Conservation (phyloP, 2,329 filamentous ascomycete genomes). For the Mycosphaerella sp. region DNA sequence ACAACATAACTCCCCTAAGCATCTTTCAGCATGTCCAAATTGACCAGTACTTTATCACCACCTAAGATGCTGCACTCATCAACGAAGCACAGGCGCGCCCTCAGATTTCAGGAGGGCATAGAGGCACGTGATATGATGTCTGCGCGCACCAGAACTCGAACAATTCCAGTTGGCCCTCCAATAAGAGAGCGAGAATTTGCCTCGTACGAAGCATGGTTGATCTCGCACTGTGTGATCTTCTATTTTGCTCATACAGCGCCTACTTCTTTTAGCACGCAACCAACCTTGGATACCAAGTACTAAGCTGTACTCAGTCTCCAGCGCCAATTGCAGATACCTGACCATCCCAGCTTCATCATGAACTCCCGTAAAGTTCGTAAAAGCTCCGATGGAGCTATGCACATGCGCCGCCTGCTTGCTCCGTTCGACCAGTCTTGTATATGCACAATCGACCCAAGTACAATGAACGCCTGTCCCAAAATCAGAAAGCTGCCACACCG, state of each 20-base stretch:
- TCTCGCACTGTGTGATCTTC: not conserved
- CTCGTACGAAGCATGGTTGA: not conserved
- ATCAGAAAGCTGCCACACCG: not conserved
- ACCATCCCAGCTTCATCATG: not conserved
- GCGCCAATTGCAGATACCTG: too few relatives aligned
- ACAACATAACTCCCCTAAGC: too few relatives aligned
- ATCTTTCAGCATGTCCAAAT: too few relatives aligned
- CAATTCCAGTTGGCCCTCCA: too few relatives aligned
- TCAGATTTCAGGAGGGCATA: too few relatives aligned
- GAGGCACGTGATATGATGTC: too few relatives aligned
- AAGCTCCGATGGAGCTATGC: not conserved
- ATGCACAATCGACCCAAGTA: not conserved
- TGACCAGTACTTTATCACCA: too few relatives aligned
- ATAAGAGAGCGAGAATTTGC: not conserved
- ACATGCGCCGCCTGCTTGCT: too few relatives aligned
- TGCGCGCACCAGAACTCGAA: too few relatives aligned
- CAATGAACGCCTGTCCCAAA: not conserved
- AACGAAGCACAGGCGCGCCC: too few relatives aligned
- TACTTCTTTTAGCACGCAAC: not conserved
- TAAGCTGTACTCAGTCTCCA: not conserved
- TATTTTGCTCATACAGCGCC: not conserved
- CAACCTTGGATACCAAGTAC: not conserved
- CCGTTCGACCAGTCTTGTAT: not conserved
- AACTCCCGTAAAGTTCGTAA: not conserved
- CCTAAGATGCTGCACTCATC: too few relatives aligned